Percentiles rank a stretch among this genome's conserved stretches.
Evolutionary conservation across 1,284 basidiomycete species (phyloP).

Genomic region (Phlebopus sp.): DNA sequence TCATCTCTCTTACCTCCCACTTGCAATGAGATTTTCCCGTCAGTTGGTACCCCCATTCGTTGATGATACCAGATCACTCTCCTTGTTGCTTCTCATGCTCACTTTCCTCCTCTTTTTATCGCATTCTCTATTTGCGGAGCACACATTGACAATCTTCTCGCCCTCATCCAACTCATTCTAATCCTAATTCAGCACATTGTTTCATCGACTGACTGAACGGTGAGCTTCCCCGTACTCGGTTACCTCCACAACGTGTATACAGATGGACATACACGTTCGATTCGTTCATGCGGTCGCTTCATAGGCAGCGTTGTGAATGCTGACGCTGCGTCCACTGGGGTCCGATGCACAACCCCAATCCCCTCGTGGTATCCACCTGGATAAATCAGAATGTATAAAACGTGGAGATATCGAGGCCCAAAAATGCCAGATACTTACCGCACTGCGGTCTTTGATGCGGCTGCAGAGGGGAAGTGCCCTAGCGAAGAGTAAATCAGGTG

Average conservation of each 20-base stretch:
- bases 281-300: constrained; percentile 21
- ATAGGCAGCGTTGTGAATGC: constrained; percentile 95
- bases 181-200: constrained; percentile 29
- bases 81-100: constrained; percentile 21
- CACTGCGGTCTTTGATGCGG: constrained; percentile 92
- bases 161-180: constrained; percentile 14
- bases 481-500: constrained; percentile 11
- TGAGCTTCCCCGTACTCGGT: constrained; percentile 15
- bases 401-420: constrained; percentile 8
- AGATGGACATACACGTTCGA: constrained; percentile 13
- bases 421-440: constrained; percentile 49
- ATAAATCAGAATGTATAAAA: constrained; percentile 12
- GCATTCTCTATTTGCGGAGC: constrained; percentile 37
- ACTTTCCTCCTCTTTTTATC: constrained; percentile 24
- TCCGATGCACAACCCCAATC: constrained; percentile 97
- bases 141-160: constrained; percentile 27
- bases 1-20: constrained; percentile 19
- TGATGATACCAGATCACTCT: constrained; percentile 37
- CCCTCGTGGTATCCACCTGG: constrained; percentile 86
- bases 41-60: constrained; percentile 27
- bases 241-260: constrained; percentile 20
- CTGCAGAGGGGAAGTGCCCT: constrained; percentile 80
- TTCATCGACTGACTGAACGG: constrained; percentile 22
- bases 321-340: constrained; percentile 93
- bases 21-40: constrained; percentile 18